Evolutionary conservation across 306 rosid species (phyloP).

Genomic region (Ormosia emarginata): DNA sequence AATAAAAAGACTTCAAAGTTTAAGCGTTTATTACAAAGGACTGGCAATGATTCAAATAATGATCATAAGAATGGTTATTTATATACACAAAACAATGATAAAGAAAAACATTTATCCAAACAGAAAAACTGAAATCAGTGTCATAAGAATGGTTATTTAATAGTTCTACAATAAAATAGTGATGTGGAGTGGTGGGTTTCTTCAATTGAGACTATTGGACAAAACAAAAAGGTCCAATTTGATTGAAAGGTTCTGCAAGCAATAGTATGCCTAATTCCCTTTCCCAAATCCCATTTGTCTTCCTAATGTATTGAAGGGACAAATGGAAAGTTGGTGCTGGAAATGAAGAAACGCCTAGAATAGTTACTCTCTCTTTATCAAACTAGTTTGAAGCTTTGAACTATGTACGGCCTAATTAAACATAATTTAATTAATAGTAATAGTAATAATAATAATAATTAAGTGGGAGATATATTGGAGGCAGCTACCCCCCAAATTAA

Average conservation of each 20-base stretch:
- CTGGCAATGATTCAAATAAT: neutral
- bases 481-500: neutral
- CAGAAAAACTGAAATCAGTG: neutral
- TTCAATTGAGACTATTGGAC: neutral
- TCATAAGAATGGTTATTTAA: neutral
- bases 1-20: neutral
- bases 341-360: neutral
- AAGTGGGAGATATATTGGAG: neutral
- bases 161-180: neutral
- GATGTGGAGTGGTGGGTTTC: neutral
- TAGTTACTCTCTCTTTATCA: neutral
- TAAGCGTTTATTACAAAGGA: conserved; percentile 31
- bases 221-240: neutral
- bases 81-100: neutral
- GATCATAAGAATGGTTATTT: neutral
- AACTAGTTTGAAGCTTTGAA: neutral
- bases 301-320: conserved; percentile 45
- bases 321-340: neutral
- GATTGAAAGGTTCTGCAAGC: neutral
- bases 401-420: conserved; percentile 20
- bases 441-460: neutral
- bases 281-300: conserved; percentile 29
- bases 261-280: neutral
- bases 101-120: neutral
- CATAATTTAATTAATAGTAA: neutral